Percentiles rank a stretch among this genome's conserved stretches.
These are phyloP conservation scores for Hypomontagnella monticulosa DNA, from an alignment of 495 filamentous ascomycete genomes.

Conservation along the genomic window DNA sequence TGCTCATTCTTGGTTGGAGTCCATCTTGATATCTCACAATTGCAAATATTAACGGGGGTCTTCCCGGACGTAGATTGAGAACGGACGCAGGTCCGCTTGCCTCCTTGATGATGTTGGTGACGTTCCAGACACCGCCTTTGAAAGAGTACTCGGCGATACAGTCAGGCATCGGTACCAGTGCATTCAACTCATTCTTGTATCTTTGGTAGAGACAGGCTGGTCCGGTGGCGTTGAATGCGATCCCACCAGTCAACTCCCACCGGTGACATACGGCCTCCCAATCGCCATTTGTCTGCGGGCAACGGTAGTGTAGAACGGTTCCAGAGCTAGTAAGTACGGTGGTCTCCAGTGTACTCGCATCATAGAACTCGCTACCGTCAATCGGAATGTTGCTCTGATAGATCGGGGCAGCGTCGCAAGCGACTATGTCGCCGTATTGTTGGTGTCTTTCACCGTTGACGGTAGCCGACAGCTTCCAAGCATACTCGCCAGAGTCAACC, in stretches of 20 bases:
- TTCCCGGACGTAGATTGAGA: not conserved
- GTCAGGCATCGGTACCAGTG: constrained; percentile 11
- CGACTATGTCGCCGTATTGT: not conserved
- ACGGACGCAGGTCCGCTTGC: constrained; percentile 8
- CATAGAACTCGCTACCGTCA: not conserved
- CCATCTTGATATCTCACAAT: not conserved
- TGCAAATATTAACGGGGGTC: not conserved
- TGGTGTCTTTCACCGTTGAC: constrained; percentile 6
- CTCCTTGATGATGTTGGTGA: not conserved
- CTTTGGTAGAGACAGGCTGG: constrained; percentile 28
- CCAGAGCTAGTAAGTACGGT: constrained; percentile 1
- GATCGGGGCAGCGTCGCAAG: constrained; percentile 16
- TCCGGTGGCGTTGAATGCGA: constrained; percentile 10
- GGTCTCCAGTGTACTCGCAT: constrained; percentile 21
- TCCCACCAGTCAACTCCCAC: constrained; percentile 6
- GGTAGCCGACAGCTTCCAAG: constrained; percentile 19
- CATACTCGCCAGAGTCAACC: not conserved
- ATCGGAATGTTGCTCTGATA: constrained; percentile 22
- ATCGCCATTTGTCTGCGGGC: not conserved
- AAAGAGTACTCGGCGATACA: constrained; percentile 11
- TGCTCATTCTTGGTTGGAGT: too few species aligned
- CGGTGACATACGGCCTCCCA: not conserved
- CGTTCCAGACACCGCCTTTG: not conserved
- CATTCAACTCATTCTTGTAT: constrained; percentile 4
- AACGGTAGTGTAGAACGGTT: constrained; percentile 28